A percentile compares a stretch with the other conserved stretches of the same genome.
These are phyloP conservation scores for Carex arenaria DNA, from an alignment of 202 grass and related monocot species.

Conservation along the genomic window DNA sequence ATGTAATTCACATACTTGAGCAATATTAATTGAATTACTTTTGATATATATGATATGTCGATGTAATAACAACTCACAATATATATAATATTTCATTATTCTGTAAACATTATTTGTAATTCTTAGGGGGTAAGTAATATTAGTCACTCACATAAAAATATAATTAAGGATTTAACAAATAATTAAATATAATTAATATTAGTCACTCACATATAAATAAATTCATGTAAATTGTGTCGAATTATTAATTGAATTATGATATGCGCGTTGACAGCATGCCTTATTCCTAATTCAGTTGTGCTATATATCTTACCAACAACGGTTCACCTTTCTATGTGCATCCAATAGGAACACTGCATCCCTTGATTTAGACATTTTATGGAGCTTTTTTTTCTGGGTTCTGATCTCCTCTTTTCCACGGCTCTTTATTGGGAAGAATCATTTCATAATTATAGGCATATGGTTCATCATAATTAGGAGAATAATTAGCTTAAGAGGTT, in stretches of 20 bases:
- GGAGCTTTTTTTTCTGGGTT: background rate
- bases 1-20: background rate
- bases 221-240: background rate
- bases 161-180: background rate
- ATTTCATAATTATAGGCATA: conserved; percentile 2
- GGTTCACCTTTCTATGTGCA: background rate
- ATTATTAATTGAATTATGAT: background rate
- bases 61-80: background rate
- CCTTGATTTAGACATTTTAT: background rate
- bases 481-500: conserved; percentile 7
- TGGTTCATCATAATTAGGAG: background rate
- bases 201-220: background rate
- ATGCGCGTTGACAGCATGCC: too few species aligned
- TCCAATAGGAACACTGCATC: background rate
- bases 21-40: background rate
- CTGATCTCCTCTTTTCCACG: background rate
- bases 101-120: background rate
- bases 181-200: background rate
- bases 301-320: background rate
- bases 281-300: background rate
- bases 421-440: background rate
- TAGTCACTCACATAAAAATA: background rate
- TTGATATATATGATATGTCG: background rate
- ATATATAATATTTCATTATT: background rate
- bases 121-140: background rate